Percentiles rank a stretch among this genome's conserved stretches.
Conservation (phyloP, 345 rosid genomes). For the Theobroma cacao region DNA sequence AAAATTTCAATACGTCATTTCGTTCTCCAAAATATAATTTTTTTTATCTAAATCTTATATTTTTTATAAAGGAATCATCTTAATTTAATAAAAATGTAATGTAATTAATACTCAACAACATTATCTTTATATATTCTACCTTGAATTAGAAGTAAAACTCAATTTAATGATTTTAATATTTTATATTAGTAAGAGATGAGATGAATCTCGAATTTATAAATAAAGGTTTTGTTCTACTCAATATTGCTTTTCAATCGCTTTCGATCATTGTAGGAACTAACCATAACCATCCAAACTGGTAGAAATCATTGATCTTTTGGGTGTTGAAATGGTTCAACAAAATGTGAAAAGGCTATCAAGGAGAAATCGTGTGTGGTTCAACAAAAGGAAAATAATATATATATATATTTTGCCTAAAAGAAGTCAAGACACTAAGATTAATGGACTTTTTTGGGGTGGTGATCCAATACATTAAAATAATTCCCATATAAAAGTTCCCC, state of each 20-base stretch:
- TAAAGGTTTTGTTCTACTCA: too few relatives aligned
- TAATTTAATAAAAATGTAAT: too few relatives aligned
- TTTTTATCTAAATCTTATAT: too few relatives aligned
- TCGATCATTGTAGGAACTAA: neutral
- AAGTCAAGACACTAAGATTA: neutral
- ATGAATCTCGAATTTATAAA: too few relatives aligned
- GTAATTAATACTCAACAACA: too few relatives aligned
- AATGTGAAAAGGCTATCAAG: neutral
- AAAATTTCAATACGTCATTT: too few relatives aligned
- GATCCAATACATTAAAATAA: neutral
- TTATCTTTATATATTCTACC: too few relatives aligned
- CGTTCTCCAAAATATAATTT: too few relatives aligned
- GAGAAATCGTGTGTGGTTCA: slow-evolving; percentile 9
- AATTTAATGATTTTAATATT: too few relatives aligned
- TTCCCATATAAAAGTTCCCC: neutral
- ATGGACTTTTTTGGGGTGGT: slow-evolving; percentile 13
- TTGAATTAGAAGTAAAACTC: neutral
- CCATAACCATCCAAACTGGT: neutral
- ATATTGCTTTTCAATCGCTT: slow-evolving; percentile 1
- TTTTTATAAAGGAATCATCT: too few relatives aligned
- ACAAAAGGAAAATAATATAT: slow-evolving; percentile 8
- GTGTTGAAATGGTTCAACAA: neutral
- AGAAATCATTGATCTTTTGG: neutral
- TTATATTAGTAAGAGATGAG: too few relatives aligned
- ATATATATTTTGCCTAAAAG: neutral